These are phyloP conservation scores for Mucor circinelloides DNA, from an alignment of 371 early-diverging fungal species.

Conservation along the genomic window DNA sequence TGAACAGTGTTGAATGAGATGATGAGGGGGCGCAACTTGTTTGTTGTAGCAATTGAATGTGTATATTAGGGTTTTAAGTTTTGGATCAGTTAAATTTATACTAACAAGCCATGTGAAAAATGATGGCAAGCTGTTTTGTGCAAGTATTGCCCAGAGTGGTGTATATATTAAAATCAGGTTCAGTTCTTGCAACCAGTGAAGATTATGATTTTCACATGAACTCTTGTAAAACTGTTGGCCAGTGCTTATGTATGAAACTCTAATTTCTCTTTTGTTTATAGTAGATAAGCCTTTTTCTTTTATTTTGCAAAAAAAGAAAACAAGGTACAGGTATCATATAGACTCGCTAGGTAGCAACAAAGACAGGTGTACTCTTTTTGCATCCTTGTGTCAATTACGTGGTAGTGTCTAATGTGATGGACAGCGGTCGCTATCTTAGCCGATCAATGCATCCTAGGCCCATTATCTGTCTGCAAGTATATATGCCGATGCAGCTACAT, in stretches of 20 bases:
- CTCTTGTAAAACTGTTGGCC: not conserved
- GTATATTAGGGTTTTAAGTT: not conserved
- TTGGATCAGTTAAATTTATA: not conserved
- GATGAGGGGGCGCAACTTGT: slow-evolving; percentile 3
- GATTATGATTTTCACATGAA: not conserved
- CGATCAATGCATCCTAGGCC: not conserved
- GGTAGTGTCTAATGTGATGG: not conserved
- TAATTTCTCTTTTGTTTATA: not conserved
- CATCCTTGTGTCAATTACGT: not conserved
- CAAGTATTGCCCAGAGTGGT: not conserved
- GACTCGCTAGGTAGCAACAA: not conserved
- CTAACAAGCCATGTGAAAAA: slow-evolving; percentile 5
- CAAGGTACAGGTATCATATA: not conserved
- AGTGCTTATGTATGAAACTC: slow-evolving; percentile 1
- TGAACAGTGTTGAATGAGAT: not conserved
- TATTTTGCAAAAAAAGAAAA: not conserved
- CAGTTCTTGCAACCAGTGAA: not conserved
- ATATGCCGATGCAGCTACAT: not conserved
- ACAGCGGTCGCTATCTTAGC: not conserved
- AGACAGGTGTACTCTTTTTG: not conserved
- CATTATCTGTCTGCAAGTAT: not conserved
- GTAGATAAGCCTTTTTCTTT: not conserved
- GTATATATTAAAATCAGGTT: not conserved
- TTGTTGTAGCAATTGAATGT: not conserved
- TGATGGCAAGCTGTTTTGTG: not conserved